These are phyloP conservation scores for Candida sp. DNA, from an alignment of 1,139 yeast genomes.

Conservation along the genomic window DNA sequence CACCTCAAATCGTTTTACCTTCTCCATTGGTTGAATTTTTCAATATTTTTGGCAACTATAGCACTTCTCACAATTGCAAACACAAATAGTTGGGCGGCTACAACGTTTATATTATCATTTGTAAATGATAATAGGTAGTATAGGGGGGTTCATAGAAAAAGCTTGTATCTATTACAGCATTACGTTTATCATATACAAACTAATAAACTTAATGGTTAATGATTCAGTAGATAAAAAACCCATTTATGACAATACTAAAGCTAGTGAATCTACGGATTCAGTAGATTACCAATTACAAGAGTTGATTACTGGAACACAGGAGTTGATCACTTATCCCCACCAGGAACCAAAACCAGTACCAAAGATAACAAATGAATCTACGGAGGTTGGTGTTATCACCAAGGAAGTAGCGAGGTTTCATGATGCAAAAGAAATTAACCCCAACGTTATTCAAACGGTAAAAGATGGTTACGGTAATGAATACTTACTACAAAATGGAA, in stretches of 20 bases:
- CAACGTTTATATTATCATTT: background rate
- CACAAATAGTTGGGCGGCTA: background rate
- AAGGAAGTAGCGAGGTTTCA: background rate
- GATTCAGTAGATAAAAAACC: background rate
- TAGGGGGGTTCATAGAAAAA: background rate
- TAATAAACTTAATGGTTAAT: background rate
- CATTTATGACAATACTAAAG: background rate
- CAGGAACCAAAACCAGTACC: background rate
- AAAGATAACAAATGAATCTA: background rate
- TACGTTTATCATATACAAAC: background rate
- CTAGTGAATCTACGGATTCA: background rate
- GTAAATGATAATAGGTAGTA: background rate
- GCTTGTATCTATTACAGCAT: background rate
- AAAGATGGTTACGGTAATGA: background rate
- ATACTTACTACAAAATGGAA: background rate
- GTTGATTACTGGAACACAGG: background rate
- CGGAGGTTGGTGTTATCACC: background rate
- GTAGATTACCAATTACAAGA: background rate
- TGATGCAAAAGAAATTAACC: background rate
- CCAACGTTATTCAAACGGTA: background rate
- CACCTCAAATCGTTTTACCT: background rate
- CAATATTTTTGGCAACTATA: background rate
- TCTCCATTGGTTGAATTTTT: background rate
- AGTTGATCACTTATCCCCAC: background rate
- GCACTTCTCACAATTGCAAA: background rate